Evolutionary conservation across 768 basidiomycete genomes (phyloP).

Genomic region (Termitomyces sp.): DNA sequence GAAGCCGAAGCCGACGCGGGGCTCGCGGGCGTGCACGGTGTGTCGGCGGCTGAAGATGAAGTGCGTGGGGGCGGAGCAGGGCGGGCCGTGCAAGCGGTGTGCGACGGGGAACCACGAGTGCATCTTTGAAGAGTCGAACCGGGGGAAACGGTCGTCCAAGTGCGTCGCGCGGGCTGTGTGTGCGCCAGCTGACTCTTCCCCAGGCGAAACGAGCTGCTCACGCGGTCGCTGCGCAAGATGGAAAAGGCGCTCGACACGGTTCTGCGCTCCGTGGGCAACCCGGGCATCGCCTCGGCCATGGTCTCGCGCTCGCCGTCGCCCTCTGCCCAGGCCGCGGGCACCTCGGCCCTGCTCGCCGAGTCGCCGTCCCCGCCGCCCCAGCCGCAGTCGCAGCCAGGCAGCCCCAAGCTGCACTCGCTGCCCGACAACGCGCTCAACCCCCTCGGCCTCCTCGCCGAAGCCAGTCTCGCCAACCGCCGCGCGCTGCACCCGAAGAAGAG

Average conservation of each 20-base stretch:
- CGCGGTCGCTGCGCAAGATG: slow-evolving; percentile 83
- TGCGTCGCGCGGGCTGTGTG: slow-evolving; percentile 23
- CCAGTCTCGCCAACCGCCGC: slow-evolving; percentile 71
- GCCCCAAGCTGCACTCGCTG: slow-evolving; percentile 84
- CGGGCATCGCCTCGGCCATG: slow-evolving; percentile 72
- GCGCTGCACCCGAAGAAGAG: slow-evolving; percentile 42
- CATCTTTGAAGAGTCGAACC: slow-evolving; percentile 94
- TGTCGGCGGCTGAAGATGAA: slow-evolving; percentile 94
- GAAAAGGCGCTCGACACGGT: slow-evolving; percentile 91
- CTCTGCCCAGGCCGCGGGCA: slow-evolving; percentile 47
- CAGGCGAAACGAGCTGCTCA: slow-evolving; percentile 54
- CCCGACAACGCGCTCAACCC: slow-evolving; percentile 94
- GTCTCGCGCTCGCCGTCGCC: slow-evolving; percentile 81
- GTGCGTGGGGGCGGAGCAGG: slow-evolving; percentile 86
- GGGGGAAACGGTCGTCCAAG: slow-evolving; percentile 88
- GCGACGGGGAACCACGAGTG: slow-evolving; percentile 78
- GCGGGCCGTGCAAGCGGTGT: slow-evolving; percentile 90
- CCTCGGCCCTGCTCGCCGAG: slow-evolving; percentile 50
- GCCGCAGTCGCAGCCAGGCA: slow-evolving; percentile 34
- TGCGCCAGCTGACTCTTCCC: too few relatives aligned
- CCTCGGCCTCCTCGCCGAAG: slow-evolving; percentile 87
- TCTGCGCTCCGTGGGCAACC: slow-evolving; percentile 82
- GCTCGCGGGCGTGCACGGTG: slow-evolving; percentile 88
- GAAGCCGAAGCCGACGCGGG: slow-evolving; percentile 81
- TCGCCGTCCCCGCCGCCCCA: slow-evolving; percentile 40